Evolutionary conservation across 2,329 filamentous ascomycete genomes (phyloP), one percentile per base, ranked within the genome.

Genomic region (Chaetomiaceae sp.): DNA sequence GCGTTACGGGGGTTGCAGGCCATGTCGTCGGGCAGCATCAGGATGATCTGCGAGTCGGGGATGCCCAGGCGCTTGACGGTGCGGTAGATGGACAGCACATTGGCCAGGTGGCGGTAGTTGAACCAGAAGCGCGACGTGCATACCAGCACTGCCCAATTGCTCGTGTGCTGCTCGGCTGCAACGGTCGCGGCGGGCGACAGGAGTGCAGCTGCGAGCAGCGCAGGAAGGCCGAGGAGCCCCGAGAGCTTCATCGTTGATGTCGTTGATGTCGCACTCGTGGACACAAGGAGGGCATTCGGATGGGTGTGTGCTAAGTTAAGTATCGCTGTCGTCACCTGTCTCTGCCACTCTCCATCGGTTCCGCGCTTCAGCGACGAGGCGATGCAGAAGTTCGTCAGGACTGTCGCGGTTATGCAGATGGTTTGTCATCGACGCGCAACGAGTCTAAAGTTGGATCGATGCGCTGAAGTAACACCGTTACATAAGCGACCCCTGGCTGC

Each of bases 11-110:
- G 93, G 71, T 99, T 99, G 77, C 93, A 99, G 34, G 93, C 93
- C 89, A 99, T 97, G 73, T 99, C 93, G 69, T 99, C 93, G 19
- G 93, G 93, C n/a, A 99, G 82, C 91, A 99, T 97, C 60, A 99
- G 86, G 67, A 99, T 97, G 71, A 99, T 99, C 68, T 99, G 93
- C 45, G 89, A 96, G 71, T 99, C 93, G 31, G 93, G 93, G 54
- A 99, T 99, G 42, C 93, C 93, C 33, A 99, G 83, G 12, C 93
- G 88, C 74, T 99, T 99, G 57, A 99, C 93, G 51, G 93, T 99
- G 52, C 93, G 89, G 73, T 99, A 99, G 57, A 99, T 84, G 53
- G 92, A 96, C 55, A 99, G 83, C 16, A 96, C 93, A 73, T 99
- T 99, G 69, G 93, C 91, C 46, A 99, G 85, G 70, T 99, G 93